Evolutionary conservation across 1,284 basidiomycete genomes (phyloP), one percentile per base, ranked within the genome.

Genomic region (Ustilago bromivora): DNA sequence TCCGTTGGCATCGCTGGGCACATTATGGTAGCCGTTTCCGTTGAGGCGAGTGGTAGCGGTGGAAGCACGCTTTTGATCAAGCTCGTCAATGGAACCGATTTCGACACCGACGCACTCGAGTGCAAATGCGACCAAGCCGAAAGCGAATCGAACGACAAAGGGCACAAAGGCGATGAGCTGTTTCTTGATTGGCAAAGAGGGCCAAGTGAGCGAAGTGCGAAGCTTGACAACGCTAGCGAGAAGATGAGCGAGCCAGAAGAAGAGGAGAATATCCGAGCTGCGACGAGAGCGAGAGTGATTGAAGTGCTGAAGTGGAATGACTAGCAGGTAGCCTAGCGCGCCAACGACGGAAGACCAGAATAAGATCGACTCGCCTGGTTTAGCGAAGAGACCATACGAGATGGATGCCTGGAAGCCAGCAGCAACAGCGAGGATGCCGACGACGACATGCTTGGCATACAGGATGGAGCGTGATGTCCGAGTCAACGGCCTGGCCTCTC

Each of bases 221-320:
- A 91, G 87, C 89, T 92, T 91, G 31, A 94, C 85, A 4, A 88
- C 82, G 1, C 90, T 82, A 0, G 88, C 87, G 23, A 90, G 35
- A 11, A 90, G 64, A 80, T 95, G 94, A 4, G 89, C 59, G 0
- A 95, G 93, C 92, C 93, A 96, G 87, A 94, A 95, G 58, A 96
- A 87, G 28, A 98, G 89, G 34, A 95, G 87, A 28, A 91, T 86
- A 0, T 92, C 90, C 0, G 94, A 95, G 0, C 95, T 93, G 10
- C 90, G 89, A 15, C 91, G 90, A 0, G 91, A 90, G n/a, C 92
- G 91, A 46, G 90, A 90, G 86, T 97, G 94, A 82, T 94, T 95
- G 71, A 90, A 55, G 83, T 84, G 69, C 80, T 76, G 80, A 8
- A 85, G 64, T 3, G 84, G 69, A 31, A 87, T 23, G 19, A 85